Base-by-base conservation (phyloP, 139 green algal genomes). In the Pleodorina starrii region DNA sequence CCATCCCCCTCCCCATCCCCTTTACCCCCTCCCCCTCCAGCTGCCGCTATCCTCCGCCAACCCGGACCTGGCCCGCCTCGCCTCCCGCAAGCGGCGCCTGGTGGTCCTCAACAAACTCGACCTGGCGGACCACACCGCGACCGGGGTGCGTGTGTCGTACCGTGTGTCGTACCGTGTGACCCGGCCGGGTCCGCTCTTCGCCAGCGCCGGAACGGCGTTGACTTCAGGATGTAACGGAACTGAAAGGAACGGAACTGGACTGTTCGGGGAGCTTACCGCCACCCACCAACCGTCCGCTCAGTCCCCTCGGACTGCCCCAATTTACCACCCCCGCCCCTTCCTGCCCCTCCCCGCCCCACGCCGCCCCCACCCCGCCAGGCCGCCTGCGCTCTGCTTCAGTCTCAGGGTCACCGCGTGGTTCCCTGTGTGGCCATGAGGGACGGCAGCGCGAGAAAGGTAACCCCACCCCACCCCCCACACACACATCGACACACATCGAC, bases 51-150 rank as follows among this genome's bases (percentile, higher is more conserved):
- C 91, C 0, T 92, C 91, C 0, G 36, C 40, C 2, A 91, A 89
- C 57, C 71, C 88, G 1, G 60, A 89, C 36, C 59, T 93, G 21
- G 51, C 71, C 1, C n/a, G n/a, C 23, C 40, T 93, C 5, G 36
- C 86, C 29, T 36, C 35, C 5, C 46, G 48, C 54, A 93, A 93
- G 73, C 77, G 88, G 1, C 77, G 86, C 11, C 76, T 93, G 35
- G 48, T 93, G 38, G 54, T 92, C 16, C 46, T 93, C 5, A 92
- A 93, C 83, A 93, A 93, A 40, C 23, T 46, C 0, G 91, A 93
- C 57, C 75, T 93, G 12, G 83, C 90, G 6, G 25, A 89, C 25
- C 57, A 46, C 3, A 50, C 27, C 23, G 73, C 72, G 4, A 82
- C 54, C 1, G 46, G 87, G 76, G 88, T 91, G 40, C 2, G 59